Conservation (phyloP, 805 yeast genomes). For the Schwanniomyces sp. region DNA sequence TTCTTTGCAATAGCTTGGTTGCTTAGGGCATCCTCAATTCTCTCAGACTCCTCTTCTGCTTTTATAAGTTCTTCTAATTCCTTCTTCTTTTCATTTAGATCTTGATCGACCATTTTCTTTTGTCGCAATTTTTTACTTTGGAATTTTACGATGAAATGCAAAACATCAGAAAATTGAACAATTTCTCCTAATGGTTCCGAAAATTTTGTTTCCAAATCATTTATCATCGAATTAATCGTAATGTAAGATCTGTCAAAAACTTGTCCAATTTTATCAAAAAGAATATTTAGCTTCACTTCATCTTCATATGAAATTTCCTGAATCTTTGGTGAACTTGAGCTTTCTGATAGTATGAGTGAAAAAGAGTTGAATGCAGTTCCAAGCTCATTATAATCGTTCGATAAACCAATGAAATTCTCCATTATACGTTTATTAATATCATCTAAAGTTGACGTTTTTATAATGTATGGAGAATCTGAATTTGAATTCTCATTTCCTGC, state of each 20-base stretch:
- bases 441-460: slow-evolving; percentile 48
- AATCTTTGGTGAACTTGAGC: slow-evolving; percentile 20
- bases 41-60: slow-evolving; percentile 28
- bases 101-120: slow-evolving; percentile 28
- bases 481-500: not conserved
- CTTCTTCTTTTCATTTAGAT: slow-evolving; percentile 28
- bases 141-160: slow-evolving; percentile 59
- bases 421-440: slow-evolving; percentile 56
- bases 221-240: slow-evolving; percentile 51
- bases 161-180: slow-evolving; percentile 62
- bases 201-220: slow-evolving; percentile 56
- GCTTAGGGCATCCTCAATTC: slow-evolving; percentile 23
- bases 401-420: slow-evolving; percentile 55
- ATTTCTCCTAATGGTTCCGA: slow-evolving; percentile 70
- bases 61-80: slow-evolving; percentile 29
- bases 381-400: slow-evolving; percentile 69
- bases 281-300: slow-evolving; percentile 28
- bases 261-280: slow-evolving; percentile 79
- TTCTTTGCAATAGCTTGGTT: slow-evolving; percentile 20
- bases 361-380: slow-evolving; percentile 59
- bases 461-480: slow-evolving; percentile 7
- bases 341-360: slow-evolving; percentile 47
- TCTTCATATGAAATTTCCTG: slow-evolving; percentile 18
- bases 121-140: slow-evolving; percentile 44
- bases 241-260: slow-evolving; percentile 70